A percentile compares a stretch with the other conserved stretches of the same genome.
These are phyloP conservation scores for Vaccinium myrtillus DNA, from an alignment of 148 eudicot genomes.

Conservation along the genomic window DNA sequence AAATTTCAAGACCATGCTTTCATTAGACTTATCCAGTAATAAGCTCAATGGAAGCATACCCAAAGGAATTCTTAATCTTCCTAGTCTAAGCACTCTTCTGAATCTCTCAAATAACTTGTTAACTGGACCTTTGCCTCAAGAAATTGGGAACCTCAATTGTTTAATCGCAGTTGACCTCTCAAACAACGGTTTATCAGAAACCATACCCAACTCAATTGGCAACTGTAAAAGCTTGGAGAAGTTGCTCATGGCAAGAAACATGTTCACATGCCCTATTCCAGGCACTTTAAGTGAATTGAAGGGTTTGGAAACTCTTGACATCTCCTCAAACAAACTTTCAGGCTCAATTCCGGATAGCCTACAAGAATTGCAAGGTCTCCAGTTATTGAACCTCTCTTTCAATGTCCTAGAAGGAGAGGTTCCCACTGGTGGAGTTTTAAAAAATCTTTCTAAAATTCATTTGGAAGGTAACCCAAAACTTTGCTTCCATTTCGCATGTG, in stretches of 20 bases:
- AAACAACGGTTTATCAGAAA: conserved; percentile 37
- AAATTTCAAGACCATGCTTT: conserved; percentile 29
- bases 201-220: conserved; percentile 41
- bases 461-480: conserved; percentile 48
- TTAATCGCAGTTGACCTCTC: conserved; percentile 40
- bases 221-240: conserved; percentile 45
- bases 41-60: conserved; percentile 53
- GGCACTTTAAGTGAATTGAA: conserved; percentile 31
- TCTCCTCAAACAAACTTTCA: conserved; percentile 48
- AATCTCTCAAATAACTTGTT: conserved; percentile 47
- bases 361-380: conserved; percentile 27
- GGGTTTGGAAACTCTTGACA: conserved; percentile 42
- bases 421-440: conserved; percentile 42
- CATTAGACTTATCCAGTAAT: conserved; percentile 46
- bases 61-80: conserved; percentile 28
- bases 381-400: conserved; percentile 44
- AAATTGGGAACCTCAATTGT: conserved; percentile 30
- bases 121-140: conserved; percentile 43
- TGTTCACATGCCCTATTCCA: conserved; percentile 46
- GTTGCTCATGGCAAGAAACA: conserved; percentile 35
- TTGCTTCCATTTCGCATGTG: conserved; percentile 23
- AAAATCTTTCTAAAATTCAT: conserved; percentile 26
- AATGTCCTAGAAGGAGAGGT: conserved; percentile 48
- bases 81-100: conserved; percentile 26
- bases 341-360: conserved; percentile 36